Evolutionary conservation across 2,329 filamentous ascomycete genomes (phyloP), one percentile per base, ranked within the genome.

Genomic region (Anthostomella pinea): DNA sequence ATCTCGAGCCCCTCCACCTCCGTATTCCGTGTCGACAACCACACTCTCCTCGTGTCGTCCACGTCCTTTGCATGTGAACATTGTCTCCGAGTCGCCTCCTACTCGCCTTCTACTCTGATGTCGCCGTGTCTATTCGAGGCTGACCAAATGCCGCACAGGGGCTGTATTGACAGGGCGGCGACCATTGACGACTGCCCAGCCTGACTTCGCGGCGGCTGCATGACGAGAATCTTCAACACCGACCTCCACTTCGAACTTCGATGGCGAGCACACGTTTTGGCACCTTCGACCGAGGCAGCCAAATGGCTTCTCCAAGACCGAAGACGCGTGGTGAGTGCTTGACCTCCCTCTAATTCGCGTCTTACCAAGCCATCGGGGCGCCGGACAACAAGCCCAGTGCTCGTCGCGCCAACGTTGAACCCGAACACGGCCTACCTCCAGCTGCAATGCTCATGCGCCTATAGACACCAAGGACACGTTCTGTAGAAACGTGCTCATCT

Each of bases 401-500:
- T n/a, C n/a, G n/a, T n/a, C n/a, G n/a, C n/a, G n/a, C n/a, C n/a
- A n/a, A n/a, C n/a, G n/a, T n/a, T n/a, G n/a, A n/a, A n/a, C n/a
- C n/a, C n/a, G n/a, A n/a, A n/a, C n/a, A n/a, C n/a, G n/a, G n/a
- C n/a, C n/a, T n/a, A n/a, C n/a, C n/a, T n/a, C n/a, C n/a, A n/a
- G n/a, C n/a, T n/a, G n/a, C n/a, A n/a, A n/a, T n/a, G 20, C 30
- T 21, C 31, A 25, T 30, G 29, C 41, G 30, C 36, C 14, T 33
- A 39, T 49, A 85, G 83, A 87, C 67, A 86, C 85, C 62, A 94
- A 91, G 67, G 89, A 94, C 60, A 95, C 87, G 6, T 76, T 91
- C 39, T 96, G 89, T 67, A 84, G 89, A 58, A 95, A 96, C 66
- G 84, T 96, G 44, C 77, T 89, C 45, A 95, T 96, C 54, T 95